phyloP scores from a whole-genome alignment of 768 basidiomycete genomes.

The Pleurotus sapidus region DNA sequence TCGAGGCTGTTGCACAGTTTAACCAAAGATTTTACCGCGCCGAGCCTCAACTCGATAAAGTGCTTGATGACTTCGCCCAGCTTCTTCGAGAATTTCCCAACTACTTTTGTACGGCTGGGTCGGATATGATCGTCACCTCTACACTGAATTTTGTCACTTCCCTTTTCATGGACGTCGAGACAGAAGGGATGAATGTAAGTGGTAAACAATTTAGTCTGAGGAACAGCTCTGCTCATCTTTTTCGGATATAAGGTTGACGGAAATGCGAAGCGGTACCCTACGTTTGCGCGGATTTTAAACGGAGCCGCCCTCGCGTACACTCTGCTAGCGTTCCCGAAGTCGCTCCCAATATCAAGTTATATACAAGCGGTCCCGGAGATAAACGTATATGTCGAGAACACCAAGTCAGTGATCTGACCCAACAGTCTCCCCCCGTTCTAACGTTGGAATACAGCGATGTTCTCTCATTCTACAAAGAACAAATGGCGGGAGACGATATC shows the following conservation, averaged over 20 bases:
- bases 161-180: slow-evolving; percentile 23
- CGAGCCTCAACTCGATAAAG: slow-evolving; percentile 17
- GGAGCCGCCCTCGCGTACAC: slow-evolving; percentile 26
- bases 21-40: slow-evolving; percentile 20
- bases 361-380: slow-evolving; percentile 32
- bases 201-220: too few relatives aligned
- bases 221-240: too few relatives aligned
- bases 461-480: slow-evolving; percentile 27
- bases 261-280: slow-evolving; percentile 5
- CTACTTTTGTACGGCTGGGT: slow-evolving; percentile 12
- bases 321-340: slow-evolving; percentile 26
- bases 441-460: slow-evolving; percentile 19
- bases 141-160: background rate
- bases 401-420: slow-evolving; percentile 22
- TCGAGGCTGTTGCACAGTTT: slow-evolving; percentile 24
- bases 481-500: slow-evolving; percentile 17
- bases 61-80: slow-evolving; percentile 26
- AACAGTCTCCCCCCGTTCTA: too few relatives aligned
- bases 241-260: background rate
- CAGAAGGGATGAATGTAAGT: slow-evolving; percentile 19
- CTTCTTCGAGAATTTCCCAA: slow-evolving; percentile 21
- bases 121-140: background rate
- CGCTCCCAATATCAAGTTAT: slow-evolving; percentile 22
- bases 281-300: slow-evolving; percentile 12
- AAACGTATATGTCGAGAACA: slow-evolving; percentile 19